Base-by-base conservation (phyloP, 1,139 yeast genomes). In the Yamadazyma epiphylla region DNA sequence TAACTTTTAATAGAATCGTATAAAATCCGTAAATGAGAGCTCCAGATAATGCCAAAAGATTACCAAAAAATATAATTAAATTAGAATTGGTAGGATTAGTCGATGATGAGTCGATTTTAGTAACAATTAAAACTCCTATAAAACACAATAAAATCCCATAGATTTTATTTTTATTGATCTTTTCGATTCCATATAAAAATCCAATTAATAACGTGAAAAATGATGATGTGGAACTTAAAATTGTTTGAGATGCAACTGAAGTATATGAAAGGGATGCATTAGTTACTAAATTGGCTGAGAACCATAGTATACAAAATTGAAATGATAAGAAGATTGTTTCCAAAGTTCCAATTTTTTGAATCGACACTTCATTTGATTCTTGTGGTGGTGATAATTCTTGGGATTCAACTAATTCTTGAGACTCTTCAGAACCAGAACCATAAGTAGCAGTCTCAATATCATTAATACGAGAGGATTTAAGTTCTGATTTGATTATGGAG, bases 181-280 rank as follows among this genome's bases (percentile, higher is more conserved):
- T 60, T 55, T 91, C 98, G 6, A 88, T 74, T 19, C 78, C 64
- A 38, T 78, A 80, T 14, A 83, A 39, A 33, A 79, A 77, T 1
- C 97, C 97, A n/a, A 89, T 69, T 3, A 88, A 46, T 26, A 91
- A 68, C 0, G 98, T 91, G 71, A 91, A 91, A 52, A 91, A 88
- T 10, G 96, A 84, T 5, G 95, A 83, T 0, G 97, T 88, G 24
- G 96, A 83, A 6, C 95, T 82, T 26, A 91, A 60, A 22, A 91
- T 89, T 4, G 97, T 91, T 48, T 94, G 96, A 13, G 91, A 82
- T 7, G 95, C 94, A 19, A 89, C 97, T 9, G 91, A 80, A 0
- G 97, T 91, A 56, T 82, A 89, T 19, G 85, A 73, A 31, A 89
- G 68, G 12, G 95, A 80, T 1, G 95, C 86, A 55, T 91, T 91